A percentile compares a stretch with the other conserved stretches of the same genome.
phyloP scores from a whole-genome alignment of 2,329 filamentous ascomycete species.

The Huntiella moniliformis region DNA sequence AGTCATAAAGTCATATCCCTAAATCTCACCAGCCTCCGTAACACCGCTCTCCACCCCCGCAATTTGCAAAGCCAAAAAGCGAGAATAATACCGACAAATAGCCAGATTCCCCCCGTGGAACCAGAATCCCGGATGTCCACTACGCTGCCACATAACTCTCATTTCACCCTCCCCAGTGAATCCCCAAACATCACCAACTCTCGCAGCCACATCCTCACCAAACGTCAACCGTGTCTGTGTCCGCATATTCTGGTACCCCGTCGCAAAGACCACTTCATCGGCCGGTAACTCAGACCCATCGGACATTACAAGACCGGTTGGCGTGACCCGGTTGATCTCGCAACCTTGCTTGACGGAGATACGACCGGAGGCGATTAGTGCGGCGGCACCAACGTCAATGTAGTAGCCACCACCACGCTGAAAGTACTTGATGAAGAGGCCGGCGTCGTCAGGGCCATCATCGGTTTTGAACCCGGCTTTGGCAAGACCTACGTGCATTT shows the following conservation, averaged over 20 bases:
- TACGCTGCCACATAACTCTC: constrained; percentile 37
- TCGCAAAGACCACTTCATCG: constrained; percentile 45
- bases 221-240: constrained; percentile 42
- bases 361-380: constrained; percentile 43
- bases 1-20: not conserved
- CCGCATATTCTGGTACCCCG: constrained; percentile 50
- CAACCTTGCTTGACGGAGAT: constrained; percentile 43
- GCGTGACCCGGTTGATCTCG: constrained; percentile 32
- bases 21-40: constrained; percentile 18
- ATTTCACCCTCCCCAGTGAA: constrained; percentile 39
- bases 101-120: constrained; percentile 47
- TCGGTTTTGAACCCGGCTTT: constrained; percentile 44
- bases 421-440: constrained; percentile 43
- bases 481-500: constrained; percentile 25
- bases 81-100: constrained; percentile 41
- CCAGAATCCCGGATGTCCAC: constrained; percentile 46
- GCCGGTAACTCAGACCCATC: constrained; percentile 39
- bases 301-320: constrained; percentile 26
- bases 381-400: constrained; percentile 46
- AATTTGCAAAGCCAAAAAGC: constrained; percentile 32
- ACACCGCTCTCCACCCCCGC: constrained; percentile 25
- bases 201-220: constrained; percentile 40
- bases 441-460: constrained; percentile 34
- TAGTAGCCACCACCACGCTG: constrained; percentile 52
- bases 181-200: constrained; percentile 42